phyloP scores from a whole-genome alignment of 257 asterid genomes.

The Solanum lycopersicoides region DNA sequence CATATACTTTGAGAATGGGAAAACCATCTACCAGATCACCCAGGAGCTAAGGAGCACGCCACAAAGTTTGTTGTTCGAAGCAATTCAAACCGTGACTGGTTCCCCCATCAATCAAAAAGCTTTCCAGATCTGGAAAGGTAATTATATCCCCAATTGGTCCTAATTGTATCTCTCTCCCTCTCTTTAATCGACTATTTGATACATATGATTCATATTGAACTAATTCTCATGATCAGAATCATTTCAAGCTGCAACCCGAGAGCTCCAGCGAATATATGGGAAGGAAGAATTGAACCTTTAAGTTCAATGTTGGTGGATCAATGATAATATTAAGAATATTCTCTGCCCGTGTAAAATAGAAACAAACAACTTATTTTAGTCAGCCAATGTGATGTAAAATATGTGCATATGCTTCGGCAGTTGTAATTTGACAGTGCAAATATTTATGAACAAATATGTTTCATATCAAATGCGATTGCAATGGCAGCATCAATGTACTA shows the following conservation, averaged over 20 bases:
- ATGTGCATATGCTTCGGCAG: not conserved
- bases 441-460: not conserved
- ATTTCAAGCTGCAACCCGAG: conserved; percentile 91
- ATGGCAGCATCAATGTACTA: not conserved
- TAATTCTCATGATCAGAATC: conserved; percentile 41
- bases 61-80: conserved; percentile 62
- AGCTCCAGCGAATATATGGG: conserved; percentile 86
- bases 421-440: not conserved
- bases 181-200: not conserved
- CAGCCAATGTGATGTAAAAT: not conserved
- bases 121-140: conserved; percentile 95
- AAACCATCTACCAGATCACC: conserved; percentile 85
- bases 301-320: not conserved
- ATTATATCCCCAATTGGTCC: not conserved
- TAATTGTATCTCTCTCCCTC: not conserved
- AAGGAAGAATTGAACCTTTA: conserved; percentile 72
- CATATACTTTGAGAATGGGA: conserved; percentile 83
- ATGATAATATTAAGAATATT: conserved; percentile 9
- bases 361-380: conserved; percentile 5
- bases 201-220: not conserved
- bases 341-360: conserved; percentile 11
- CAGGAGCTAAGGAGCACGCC: conserved; percentile 90
- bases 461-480: not conserved
- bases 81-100: conserved; percentile 77
- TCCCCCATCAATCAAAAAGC: conserved; percentile 92